Percentiles rank a stretch among this genome's conserved stretches.
phyloP scores from a whole-genome alignment of 2,329 filamentous ascomycete species.

The Fusarium siculi region DNA sequence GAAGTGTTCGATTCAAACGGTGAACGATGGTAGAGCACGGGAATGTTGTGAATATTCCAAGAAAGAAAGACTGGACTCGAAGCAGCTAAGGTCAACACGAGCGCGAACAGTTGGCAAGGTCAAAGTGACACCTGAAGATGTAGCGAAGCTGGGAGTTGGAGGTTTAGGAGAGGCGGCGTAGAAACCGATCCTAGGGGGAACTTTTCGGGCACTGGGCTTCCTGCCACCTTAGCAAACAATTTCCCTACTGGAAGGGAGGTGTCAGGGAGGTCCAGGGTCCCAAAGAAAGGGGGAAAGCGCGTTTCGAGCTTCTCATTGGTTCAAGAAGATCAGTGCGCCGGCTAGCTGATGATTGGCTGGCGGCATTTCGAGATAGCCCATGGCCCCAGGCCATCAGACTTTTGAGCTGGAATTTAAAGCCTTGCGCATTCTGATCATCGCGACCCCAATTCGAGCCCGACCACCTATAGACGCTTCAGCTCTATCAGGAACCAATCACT shows the following conservation, averaged over 20 bases:
- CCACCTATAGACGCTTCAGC: slow-evolving; percentile 22
- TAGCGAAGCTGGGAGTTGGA: slow-evolving; percentile 44
- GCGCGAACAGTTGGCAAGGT: slow-evolving; percentile 36
- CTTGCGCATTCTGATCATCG: slow-evolving; percentile 39
- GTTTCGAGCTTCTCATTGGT: slow-evolving; percentile 48
- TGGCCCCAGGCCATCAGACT: slow-evolving; percentile 46
- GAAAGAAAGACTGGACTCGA: slow-evolving; percentile 41
- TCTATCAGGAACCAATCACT: background rate
- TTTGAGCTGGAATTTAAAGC: slow-evolving; percentile 44
- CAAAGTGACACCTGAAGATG: slow-evolving; percentile 41
- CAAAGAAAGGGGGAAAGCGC: slow-evolving; percentile 57
- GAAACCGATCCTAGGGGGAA: slow-evolving; percentile 50
- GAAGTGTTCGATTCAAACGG: slow-evolving; percentile 45
- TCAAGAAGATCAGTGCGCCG: slow-evolving; percentile 42
- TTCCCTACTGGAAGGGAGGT: slow-evolving; percentile 55
- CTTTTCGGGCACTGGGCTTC: slow-evolving; percentile 53
- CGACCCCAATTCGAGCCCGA: slow-evolving; percentile 31
- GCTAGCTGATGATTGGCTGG: slow-evolving; percentile 47
- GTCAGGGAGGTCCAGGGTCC: slow-evolving; percentile 50
- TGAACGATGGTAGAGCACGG: slow-evolving; percentile 43
- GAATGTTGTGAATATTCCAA: slow-evolving; percentile 44
- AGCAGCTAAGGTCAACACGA: slow-evolving; percentile 33
- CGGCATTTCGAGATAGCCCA: slow-evolving; percentile 43
- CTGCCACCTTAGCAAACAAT: slow-evolving; percentile 60
- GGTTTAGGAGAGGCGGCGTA: slow-evolving; percentile 44